phyloP scores from a whole-genome alignment of 1,139 yeast genomes.

The Magnusiomyces ingens region DNA sequence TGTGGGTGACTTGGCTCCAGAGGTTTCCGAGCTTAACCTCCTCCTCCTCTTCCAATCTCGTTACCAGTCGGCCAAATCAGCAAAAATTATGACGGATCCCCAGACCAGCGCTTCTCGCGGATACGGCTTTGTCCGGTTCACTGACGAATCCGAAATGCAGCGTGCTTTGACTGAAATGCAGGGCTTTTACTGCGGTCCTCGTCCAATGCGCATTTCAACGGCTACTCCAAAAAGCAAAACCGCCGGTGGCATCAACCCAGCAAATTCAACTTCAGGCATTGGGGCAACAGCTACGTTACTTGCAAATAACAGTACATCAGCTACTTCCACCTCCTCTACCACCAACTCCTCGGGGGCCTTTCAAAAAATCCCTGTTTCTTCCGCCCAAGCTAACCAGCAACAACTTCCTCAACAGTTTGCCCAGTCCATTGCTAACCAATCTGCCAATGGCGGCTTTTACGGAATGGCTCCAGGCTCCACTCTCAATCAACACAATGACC shows the following conservation, averaged over 20 bases:
- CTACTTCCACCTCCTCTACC: slow-evolving; percentile 11
- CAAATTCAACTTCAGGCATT: not conserved
- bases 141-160: slow-evolving; percentile 62
- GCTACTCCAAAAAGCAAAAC: slow-evolving; percentile 59
- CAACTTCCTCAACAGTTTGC: too few species aligned
- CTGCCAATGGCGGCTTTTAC: not conserved
- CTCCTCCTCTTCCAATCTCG: slow-evolving; percentile 62
- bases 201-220: slow-evolving; percentile 70
- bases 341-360: slow-evolving; percentile 3
- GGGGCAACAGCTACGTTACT: too few species aligned
- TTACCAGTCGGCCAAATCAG: slow-evolving; percentile 73
- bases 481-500: slow-evolving; percentile 57
- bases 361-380: too few species aligned
- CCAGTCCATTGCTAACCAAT: not conserved
- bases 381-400: too few species aligned
- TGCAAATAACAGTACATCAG: slow-evolving; percentile 13
- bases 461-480: slow-evolving; percentile 14
- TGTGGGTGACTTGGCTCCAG: slow-evolving; percentile 78
- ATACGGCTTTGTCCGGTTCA: slow-evolving; percentile 86
- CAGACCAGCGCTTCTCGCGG: slow-evolving; percentile 72
- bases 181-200: slow-evolving; percentile 64
- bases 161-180: slow-evolving; percentile 78
- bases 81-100: slow-evolving; percentile 80
- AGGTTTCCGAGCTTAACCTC: slow-evolving; percentile 65
- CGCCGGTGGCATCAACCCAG: slow-evolving; percentile 9